Evolutionary conservation across 139 green algal genomes (phyloP).

Genomic region (Tetraselmis chui): DNA sequence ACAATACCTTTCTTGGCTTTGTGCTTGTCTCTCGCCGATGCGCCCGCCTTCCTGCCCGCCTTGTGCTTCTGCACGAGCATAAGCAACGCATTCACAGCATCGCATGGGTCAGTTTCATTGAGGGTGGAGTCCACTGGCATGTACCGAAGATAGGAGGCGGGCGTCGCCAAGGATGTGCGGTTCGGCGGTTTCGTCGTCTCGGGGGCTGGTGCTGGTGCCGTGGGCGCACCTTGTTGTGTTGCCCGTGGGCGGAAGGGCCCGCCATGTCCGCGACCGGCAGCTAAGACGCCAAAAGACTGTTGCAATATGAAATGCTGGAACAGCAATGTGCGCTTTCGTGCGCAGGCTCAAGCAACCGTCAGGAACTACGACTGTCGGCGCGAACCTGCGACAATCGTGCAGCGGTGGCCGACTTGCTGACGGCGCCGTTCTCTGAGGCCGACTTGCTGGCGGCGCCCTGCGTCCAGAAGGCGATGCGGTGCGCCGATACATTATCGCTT

Average conservation of each 20-base stretch:
- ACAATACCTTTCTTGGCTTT: constrained; percentile 32
- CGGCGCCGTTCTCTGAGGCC: too few species aligned
- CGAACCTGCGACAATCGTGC: too few species aligned
- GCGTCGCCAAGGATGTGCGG: not conserved
- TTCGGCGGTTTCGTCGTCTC: not conserved
- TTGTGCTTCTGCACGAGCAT: constrained; percentile 63
- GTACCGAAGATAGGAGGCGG: too few species aligned
- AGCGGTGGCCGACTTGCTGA: too few species aligned
- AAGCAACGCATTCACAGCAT: not conserved
- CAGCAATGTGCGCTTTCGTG: too few species aligned
- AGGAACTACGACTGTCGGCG: too few species aligned
- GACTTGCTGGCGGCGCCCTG: too few species aligned
- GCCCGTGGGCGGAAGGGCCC: constrained; percentile 41
- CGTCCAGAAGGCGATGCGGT: too few species aligned
- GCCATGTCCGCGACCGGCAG: constrained; percentile 43
- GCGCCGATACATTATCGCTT: too few species aligned
- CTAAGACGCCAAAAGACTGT: too few species aligned
- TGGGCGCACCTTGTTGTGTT: constrained; percentile 62
- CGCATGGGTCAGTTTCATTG: not conserved
- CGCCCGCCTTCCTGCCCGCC: constrained; percentile 54
- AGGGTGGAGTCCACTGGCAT: not conserved
- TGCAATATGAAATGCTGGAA: too few species aligned
- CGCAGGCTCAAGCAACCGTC: too few species aligned
- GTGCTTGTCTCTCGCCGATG: constrained; percentile 66
- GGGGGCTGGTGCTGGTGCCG: not conserved